phyloP scores from a whole-genome alignment of 352 stramenopile species.

The Phytopythium sindhum region DNA sequence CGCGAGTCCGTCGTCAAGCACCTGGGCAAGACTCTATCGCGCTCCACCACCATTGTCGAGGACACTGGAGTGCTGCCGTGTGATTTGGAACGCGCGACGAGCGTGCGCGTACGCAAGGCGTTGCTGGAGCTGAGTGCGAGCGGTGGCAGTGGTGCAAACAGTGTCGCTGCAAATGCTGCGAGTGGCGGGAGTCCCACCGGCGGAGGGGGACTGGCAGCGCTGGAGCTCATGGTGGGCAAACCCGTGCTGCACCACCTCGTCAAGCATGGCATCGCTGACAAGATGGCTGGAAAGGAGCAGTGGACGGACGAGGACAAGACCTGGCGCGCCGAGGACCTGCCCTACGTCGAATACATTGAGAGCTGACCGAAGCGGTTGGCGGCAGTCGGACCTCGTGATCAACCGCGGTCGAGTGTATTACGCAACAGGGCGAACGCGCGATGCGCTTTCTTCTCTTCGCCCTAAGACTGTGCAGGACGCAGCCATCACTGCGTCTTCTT shows the following conservation, averaged over 20 bases:
- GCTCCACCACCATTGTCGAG: constrained; percentile 64
- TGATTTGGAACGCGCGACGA: constrained; percentile 63
- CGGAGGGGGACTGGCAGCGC: constrained; percentile 10
- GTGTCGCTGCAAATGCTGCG: not conserved
- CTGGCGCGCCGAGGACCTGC: constrained; percentile 55
- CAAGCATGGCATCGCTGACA: constrained; percentile 50
- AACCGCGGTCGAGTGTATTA: not conserved
- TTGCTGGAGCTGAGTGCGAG: constrained; percentile 26
- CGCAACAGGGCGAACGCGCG: not conserved
- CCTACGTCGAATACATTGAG: constrained; percentile 75
- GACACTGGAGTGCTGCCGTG: constrained; percentile 65
- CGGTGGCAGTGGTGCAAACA: not conserved
- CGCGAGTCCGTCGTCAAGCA: constrained; percentile 71
- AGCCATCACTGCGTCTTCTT: constrained; percentile 2
- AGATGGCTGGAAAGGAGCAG: constrained; percentile 48
- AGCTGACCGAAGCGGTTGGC: constrained; percentile 19
- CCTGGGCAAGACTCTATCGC: constrained; percentile 54
- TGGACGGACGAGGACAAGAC: constrained; percentile 69
- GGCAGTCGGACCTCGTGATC: not conserved
- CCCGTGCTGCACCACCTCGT: constrained; percentile 58
- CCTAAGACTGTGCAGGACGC: too few relatives aligned
- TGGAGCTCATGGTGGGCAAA: constrained; percentile 76
- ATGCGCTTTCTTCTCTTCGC: not conserved
- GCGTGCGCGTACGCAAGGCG: constrained; percentile 56
- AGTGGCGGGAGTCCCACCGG: not conserved